Evolutionary conservation across 2,329 filamentous ascomycete species (phyloP), one percentile per base, ranked within the genome.

Genomic region (Trichoderma breve): DNA sequence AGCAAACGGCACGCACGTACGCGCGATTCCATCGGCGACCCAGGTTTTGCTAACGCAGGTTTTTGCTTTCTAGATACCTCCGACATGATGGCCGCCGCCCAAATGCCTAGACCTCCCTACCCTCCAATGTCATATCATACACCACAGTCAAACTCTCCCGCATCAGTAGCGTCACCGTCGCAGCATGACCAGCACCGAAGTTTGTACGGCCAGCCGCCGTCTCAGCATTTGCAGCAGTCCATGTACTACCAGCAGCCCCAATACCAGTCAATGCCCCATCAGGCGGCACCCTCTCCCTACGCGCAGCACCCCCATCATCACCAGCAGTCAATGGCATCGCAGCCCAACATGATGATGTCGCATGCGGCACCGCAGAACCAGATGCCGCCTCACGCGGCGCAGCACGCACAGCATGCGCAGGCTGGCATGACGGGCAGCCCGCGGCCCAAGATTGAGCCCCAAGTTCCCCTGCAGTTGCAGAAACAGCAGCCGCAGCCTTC

Each of bases 71-170:
- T 74, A 89, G 88, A 89, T 79, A 88, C 86, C 73, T 86, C 86
- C 83, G 88, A 90, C 75, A 91, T 91, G 85, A 91, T 89, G 87
- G 91, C 91, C 83, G 86, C 88, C 77, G 84, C 84, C 74, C 83
- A 86, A 79, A 87, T 90, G 93, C 92, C 93, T 82, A 89, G 91
- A 81, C 89, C 91, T 77, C 88, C 91, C 61, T 97, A 97, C 81
- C 95, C 95, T 76, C 93, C 94, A 73, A 97, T 97, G 80, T 87
- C 87, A 36, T 98, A 98, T 81, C 93, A 98, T 82, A 97, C 95
- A 21, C 94, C 95, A 70, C 95, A 98, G 84, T 97, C 95, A 71
- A 97, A 95, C 82, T 97, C 95, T 70, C 95, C 95, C 63, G 93
- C 94, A 51, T 97, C 95, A 65, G 95, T 98, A 77, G 93, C 95